These are phyloP conservation scores for Calocybe indica DNA, from an alignment of 768 basidiomycete species.

Conservation along the genomic window DNA sequence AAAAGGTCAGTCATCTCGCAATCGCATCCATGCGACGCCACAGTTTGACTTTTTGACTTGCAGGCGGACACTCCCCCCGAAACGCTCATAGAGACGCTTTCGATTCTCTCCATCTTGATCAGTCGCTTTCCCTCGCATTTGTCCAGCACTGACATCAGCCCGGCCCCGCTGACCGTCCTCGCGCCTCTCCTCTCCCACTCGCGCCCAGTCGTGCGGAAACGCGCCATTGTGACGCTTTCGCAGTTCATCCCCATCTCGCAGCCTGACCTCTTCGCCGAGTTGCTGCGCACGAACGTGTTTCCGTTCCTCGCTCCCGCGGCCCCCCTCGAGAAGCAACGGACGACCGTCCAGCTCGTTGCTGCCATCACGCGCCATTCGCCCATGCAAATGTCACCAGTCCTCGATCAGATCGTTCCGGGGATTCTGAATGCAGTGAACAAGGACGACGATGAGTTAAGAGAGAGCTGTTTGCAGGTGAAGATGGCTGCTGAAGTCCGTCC, in stretches of 20 bases:
- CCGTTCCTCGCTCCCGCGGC: slow-evolving; percentile 50
- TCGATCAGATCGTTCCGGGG: slow-evolving; percentile 62
- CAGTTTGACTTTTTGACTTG: slow-evolving; percentile 9
- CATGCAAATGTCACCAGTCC: slow-evolving; percentile 51
- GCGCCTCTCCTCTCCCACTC: slow-evolving; percentile 69
- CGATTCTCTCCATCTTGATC: slow-evolving; percentile 85
- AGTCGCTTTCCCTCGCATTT: slow-evolving; percentile 75
- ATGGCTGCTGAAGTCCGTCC: slow-evolving; percentile 2
- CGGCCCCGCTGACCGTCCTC: slow-evolving; percentile 60
- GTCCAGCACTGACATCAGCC: slow-evolving; percentile 41
- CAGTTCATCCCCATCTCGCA: slow-evolving; percentile 77
- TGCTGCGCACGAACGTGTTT: slow-evolving; percentile 54
- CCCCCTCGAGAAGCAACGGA: slow-evolving; percentile 64
- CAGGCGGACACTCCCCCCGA: slow-evolving; percentile 71
- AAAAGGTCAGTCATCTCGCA: slow-evolving; percentile 46
- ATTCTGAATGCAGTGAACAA: slow-evolving; percentile 62
- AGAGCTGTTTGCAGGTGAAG: slow-evolving; percentile 69
- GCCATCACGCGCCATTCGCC: slow-evolving; percentile 76
- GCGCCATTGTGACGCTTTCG: slow-evolving; percentile 80
- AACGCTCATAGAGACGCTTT: slow-evolving; percentile 75
- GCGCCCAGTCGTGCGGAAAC: slow-evolving; percentile 87
- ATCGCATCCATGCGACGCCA: background rate
- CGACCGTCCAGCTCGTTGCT: slow-evolving; percentile 73
- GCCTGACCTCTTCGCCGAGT: slow-evolving; percentile 51
- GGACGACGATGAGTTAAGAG: slow-evolving; percentile 81